These are phyloP conservation scores for Hibiscus trionum DNA, from an alignment of 345 rosid genomes.

Conservation along the genomic window DNA sequence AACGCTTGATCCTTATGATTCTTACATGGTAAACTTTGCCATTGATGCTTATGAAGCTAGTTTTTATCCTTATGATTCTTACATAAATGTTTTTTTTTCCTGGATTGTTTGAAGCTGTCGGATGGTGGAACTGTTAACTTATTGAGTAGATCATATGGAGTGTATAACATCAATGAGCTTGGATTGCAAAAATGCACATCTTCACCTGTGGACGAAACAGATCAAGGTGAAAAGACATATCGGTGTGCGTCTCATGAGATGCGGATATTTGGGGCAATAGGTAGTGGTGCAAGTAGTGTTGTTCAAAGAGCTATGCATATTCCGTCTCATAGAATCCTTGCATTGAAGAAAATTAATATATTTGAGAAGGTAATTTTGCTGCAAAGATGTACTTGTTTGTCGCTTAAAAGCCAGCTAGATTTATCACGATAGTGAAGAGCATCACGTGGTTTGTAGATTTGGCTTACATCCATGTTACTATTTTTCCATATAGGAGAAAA, in stretches of 20 bases:
- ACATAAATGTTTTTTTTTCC: background rate
- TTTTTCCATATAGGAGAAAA: constrained; percentile 61
- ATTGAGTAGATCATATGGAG: constrained; percentile 92
- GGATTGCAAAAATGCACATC: constrained; percentile 82
- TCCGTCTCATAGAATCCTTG: constrained; percentile 76
- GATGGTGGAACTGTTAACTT: constrained; percentile 91
- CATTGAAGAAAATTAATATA: constrained; percentile 84
- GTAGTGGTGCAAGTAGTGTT: constrained; percentile 95
- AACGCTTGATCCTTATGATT: constrained; percentile 57
- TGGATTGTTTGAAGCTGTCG: constrained; percentile 46
- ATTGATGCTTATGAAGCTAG: background rate
- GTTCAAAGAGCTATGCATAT: constrained; percentile 96
- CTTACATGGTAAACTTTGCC: constrained; percentile 48
- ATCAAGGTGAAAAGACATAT: constrained; percentile 59
- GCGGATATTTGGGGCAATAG: constrained; percentile 87
- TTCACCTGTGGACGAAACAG: constrained; percentile 48
- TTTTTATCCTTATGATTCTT: background rate
- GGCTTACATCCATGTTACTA: background rate
- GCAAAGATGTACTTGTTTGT: background rate
- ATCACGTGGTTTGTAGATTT: background rate
- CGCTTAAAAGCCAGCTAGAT: background rate
- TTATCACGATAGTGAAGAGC: background rate
- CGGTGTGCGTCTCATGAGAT: constrained; percentile 89
- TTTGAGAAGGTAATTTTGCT: constrained; percentile 59
- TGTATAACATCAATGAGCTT: constrained; percentile 79